Evolutionary conservation across 352 stramenopile genomes (phyloP).

Genomic region (Phytophthora rubi): DNA sequence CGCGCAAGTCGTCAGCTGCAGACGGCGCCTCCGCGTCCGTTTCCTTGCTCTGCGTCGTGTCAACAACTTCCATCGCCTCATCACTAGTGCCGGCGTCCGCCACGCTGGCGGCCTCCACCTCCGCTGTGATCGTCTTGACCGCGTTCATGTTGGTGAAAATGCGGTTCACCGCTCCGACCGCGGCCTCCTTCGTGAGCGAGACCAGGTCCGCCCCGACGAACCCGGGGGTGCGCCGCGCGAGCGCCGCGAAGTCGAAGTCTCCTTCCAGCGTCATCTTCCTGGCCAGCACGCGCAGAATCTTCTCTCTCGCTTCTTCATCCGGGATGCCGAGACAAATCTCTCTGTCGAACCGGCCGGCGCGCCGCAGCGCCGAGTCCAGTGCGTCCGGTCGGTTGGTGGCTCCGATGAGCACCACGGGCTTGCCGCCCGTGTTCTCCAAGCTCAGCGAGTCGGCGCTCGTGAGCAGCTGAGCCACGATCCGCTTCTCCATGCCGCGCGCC

Average conservation of each 20-base stretch:
- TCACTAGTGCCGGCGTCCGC: conserved; percentile 24
- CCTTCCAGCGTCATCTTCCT: conserved; percentile 94
- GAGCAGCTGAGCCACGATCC: conserved; percentile 97
- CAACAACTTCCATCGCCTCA: conserved; percentile 28
- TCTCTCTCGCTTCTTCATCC: conserved; percentile 93
- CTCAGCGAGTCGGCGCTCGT: conserved; percentile 93
- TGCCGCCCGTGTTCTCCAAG: conserved; percentile 87
- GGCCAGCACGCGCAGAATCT: conserved; percentile 96
- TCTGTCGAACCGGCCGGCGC: conserved; percentile 97
- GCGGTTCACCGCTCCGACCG: conserved; percentile 97
- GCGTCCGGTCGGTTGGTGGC: conserved; percentile 98
- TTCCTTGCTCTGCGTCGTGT: conserved; percentile 16
- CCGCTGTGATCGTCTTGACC: conserved; percentile 12
- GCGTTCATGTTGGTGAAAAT: conserved; percentile 94
- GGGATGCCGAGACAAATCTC: conserved; percentile 98
- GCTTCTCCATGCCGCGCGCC: conserved; percentile 96
- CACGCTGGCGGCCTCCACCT: conserved; percentile 17
- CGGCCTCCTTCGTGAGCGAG: conserved; percentile 98
- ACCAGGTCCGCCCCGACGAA: conserved; percentile 98
- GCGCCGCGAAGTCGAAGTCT: conserved; percentile 94
- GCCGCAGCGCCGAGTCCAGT: conserved; percentile 96
- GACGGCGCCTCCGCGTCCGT: conserved; percentile 22
- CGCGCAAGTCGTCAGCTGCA: conserved; percentile 70
- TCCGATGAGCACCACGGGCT: conserved; percentile 97
- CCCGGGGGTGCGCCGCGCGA: conserved; percentile 95